Evolutionary conservation across 805 yeast species (phyloP), one percentile per base, ranked within the genome.

Genomic region (Danielia oregonensis): DNA sequence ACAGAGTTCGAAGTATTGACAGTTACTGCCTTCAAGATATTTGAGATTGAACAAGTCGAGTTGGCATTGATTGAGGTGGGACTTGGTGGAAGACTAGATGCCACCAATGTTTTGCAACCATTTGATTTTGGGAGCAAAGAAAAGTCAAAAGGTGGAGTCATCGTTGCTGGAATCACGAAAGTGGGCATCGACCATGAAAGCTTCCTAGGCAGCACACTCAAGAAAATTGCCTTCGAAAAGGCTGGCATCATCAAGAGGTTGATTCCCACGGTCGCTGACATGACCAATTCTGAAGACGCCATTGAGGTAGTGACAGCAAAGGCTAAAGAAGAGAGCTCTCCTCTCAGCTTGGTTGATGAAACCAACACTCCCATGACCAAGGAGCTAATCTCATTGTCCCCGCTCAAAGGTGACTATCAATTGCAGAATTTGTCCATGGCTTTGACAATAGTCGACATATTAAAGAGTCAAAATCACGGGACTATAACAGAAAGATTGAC

Each of bases 51-150:
- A 27, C 57, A 70, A 1, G 82, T 88, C 5, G 79, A 82, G 16
- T 61, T 83, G 35, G 96, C 95, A 0, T 77, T 91, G 1, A 59
- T 91, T n/a, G 98, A 91, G 57, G 97, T 88, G 4, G 98, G 98
- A 0, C 63, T 93, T 5, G 98, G 98, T 2, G 98, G 98, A 0
- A 59, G 84, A 26, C 55, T 78, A 9, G 98, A 91, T 59, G 86
- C 97, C 1, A 91, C 98, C 0, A 91, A 91, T 61, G 85, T 85
- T 0, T 55, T 82, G 17, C 50, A 47, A 8, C 52, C 70, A 0
- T 19, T 22, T 10, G 43, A 40, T 4, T 17, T 37, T n/a, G 17
- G 5, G 7, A 6, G 9, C 9, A 19, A 19, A 13, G 17, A 29
- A 24, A 24, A 27, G 18, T 7, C 8, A 6, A 15, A n/a, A 9